Base-by-base conservation (phyloP, 2,329 filamentous ascomycete species). In the Didymella glomerata region DNA sequence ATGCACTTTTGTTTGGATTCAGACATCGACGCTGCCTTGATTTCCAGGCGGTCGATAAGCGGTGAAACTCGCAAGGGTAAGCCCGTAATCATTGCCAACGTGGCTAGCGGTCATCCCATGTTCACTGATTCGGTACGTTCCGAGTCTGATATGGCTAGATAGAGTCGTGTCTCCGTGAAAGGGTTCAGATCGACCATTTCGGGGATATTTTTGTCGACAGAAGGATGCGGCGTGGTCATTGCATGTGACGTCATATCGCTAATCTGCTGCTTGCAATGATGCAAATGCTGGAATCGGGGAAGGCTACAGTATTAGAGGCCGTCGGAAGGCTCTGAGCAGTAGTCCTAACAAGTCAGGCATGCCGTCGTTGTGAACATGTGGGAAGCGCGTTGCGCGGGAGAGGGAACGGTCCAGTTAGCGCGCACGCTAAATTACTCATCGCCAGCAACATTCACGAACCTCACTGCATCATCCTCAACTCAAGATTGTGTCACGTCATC, bases 41-140 rank as follows among this genome's bases (percentile, higher is more conserved):
- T 58, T 54, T 59, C 20, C 46, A 42, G 25, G 40, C 47, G 50
- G 8, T 27, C 41, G 50, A 54, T 59, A 59, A 59, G 56, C 56
- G 56, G 56, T 59, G 56, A 50, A 46, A 36, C 20, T 50, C 32
- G 50, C 56, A 25, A 59, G 56, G 56, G 28, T 59, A 42, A 54
- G 50, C 50, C 51, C 46, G 50, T 50, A 11, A 48, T 36, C 22
- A 8, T 40, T 47, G 56, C 41, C 56, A 59, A 50, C 56, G 56
- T 59, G 56, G 56, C 56, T 59, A 54, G 56, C 49, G 46, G 46
- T 51, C 41, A 59, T 50, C 41, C n/a, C 25, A 24, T 7, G 18
- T 34, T 36, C 13, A 34, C 50, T 51, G 24, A 22, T 27, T 59
- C 40, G 49, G 56, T 34, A 27, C 18, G 32, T 28, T 49, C 49